These are phyloP conservation scores for Drechslerella coelobrocha DNA, from an alignment of 2,329 filamentous ascomycete species.

Conservation along the genomic window DNA sequence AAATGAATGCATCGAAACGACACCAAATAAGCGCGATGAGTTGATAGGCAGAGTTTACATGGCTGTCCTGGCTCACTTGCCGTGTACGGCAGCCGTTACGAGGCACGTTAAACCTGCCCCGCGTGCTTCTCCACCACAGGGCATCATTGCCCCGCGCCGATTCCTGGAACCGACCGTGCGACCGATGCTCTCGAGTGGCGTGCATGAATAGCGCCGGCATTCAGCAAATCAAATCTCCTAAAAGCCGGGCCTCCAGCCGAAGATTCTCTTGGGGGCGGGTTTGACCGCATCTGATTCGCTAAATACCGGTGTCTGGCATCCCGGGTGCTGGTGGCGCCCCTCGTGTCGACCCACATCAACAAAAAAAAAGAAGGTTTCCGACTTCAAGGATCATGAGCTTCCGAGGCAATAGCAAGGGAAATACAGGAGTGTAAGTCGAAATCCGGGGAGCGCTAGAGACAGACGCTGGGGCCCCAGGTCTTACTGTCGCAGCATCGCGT, in stretches of 20 bases:
- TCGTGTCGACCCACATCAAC: too few relatives aligned
- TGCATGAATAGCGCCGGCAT: slow-evolving; percentile 13
- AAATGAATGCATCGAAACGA: too few relatives aligned
- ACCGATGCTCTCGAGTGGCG: too few relatives aligned
- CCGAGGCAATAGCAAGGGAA: slow-evolving; percentile 22
- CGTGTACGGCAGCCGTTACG: too few relatives aligned
- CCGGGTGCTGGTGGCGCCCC: slow-evolving; percentile 6
- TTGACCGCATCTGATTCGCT: slow-evolving; percentile 15
- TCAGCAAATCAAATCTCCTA: slow-evolving; percentile 10
- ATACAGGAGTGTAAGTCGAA: slow-evolving; percentile 3
- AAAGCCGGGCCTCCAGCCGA: slow-evolving; percentile 13
- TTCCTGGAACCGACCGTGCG: too few relatives aligned
- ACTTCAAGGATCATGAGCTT: not conserved
- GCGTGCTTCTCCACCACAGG: too few relatives aligned
- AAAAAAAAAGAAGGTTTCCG: not conserved
- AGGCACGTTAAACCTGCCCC: too few relatives aligned
- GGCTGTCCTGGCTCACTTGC: too few relatives aligned
- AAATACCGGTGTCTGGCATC: slow-evolving; percentile 5
- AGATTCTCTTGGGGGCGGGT: slow-evolving; percentile 5
- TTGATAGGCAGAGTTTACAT: too few relatives aligned
- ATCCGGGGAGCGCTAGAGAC: slow-evolving; percentile 10
- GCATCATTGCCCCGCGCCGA: too few relatives aligned
- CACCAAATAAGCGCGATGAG: too few relatives aligned
- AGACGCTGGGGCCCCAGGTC: slow-evolving; percentile 21
- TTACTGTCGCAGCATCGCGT: too few relatives aligned